phyloP scores from a whole-genome alignment of 1,139 yeast species.

The Petasospora fabianii region DNA sequence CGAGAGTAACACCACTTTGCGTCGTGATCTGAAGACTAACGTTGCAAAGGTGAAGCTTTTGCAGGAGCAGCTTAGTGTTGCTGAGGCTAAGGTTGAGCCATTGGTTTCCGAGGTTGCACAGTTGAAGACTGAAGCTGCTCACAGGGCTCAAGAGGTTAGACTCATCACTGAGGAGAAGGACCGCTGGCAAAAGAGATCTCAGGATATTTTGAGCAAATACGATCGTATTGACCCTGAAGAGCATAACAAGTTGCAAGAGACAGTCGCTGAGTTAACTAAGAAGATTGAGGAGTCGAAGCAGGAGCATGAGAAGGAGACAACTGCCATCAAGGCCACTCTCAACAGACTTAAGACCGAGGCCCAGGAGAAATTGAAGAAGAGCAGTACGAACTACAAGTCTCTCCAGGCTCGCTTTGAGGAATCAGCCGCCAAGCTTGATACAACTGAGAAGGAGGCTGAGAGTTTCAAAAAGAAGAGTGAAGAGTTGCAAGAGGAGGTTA shows the following conservation, averaged over 20 bases:
- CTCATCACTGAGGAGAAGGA: slow-evolving; percentile 41
- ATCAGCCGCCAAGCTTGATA: too few relatives aligned
- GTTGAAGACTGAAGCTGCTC: slow-evolving; percentile 37
- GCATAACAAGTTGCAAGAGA: slow-evolving; percentile 35
- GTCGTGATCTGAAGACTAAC: slow-evolving; percentile 44
- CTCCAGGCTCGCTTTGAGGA: slow-evolving; percentile 3
- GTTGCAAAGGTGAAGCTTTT: slow-evolving; percentile 29
- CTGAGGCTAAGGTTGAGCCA: slow-evolving; percentile 35
- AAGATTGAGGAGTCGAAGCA: slow-evolving; percentile 16
- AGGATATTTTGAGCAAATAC: slow-evolving; percentile 44
- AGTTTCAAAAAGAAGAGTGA: slow-evolving; percentile 19
- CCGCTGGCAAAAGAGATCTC: slow-evolving; percentile 51
- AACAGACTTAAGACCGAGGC: slow-evolving; percentile 32
- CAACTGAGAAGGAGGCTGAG: slow-evolving; percentile 8
- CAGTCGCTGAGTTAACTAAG: slow-evolving; percentile 23
- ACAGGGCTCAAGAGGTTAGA: slow-evolving; percentile 39
- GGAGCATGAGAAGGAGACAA: slow-evolving; percentile 15
- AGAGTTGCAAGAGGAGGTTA: slow-evolving; percentile 22
- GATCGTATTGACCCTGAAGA: slow-evolving; percentile 48
- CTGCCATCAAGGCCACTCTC: slow-evolving; percentile 28
- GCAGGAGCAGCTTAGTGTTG: slow-evolving; percentile 29
- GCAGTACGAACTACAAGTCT: slow-evolving; percentile 12
- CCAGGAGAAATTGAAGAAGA: slow-evolving; percentile 31
- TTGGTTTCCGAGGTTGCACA: slow-evolving; percentile 32
- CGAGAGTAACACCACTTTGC: slow-evolving; percentile 68